A percentile compares a stretch with the other conserved stretches of the same genome.
These are phyloP conservation scores for Fusarium nelsonii DNA, from an alignment of 2,329 filamentous ascomycete genomes.

Conservation along the genomic window DNA sequence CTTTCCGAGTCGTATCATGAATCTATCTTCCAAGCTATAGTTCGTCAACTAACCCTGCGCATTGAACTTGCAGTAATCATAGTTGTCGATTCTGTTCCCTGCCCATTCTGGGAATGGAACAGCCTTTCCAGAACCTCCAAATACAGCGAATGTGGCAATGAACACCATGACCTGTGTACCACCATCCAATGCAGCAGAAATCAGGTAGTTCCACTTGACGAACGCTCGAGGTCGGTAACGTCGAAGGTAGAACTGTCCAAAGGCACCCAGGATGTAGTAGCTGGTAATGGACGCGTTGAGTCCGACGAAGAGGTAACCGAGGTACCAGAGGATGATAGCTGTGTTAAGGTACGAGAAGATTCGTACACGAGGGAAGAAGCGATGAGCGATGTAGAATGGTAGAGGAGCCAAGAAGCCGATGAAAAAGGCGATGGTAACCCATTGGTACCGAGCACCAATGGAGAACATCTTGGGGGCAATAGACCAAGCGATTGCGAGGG, in stretches of 20 bases:
- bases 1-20: no score
- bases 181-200: conserved; percentile 65
- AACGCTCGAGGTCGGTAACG: conserved; percentile 65
- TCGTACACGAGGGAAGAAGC: conserved; percentile 56
- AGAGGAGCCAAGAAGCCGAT: conserved; percentile 55
- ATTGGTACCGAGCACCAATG: conserved; percentile 17
- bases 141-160: conserved; percentile 67
- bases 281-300: conserved; percentile 64
- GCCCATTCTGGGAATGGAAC: conserved; percentile 65
- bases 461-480: conserved; percentile 57
- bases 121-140: conserved; percentile 61
- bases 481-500: conserved; percentile 62
- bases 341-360: conserved; percentile 60
- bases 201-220: conserved; percentile 65
- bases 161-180: conserved; percentile 62
- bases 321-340: conserved; percentile 58
- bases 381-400: conserved; percentile 38
- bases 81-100: conserved; percentile 59
- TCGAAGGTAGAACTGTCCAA: conserved; percentile 64
- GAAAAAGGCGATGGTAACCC: conserved; percentile 38
- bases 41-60: background rate
- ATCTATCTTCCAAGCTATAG: background rate
- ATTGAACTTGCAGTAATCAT: conserved; percentile 16
- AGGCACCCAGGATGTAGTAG: conserved; percentile 65
- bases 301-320: conserved; percentile 36